Evolutionary conservation across 306 rosid genomes (phyloP).

Genomic region (Prunus salicina): DNA sequence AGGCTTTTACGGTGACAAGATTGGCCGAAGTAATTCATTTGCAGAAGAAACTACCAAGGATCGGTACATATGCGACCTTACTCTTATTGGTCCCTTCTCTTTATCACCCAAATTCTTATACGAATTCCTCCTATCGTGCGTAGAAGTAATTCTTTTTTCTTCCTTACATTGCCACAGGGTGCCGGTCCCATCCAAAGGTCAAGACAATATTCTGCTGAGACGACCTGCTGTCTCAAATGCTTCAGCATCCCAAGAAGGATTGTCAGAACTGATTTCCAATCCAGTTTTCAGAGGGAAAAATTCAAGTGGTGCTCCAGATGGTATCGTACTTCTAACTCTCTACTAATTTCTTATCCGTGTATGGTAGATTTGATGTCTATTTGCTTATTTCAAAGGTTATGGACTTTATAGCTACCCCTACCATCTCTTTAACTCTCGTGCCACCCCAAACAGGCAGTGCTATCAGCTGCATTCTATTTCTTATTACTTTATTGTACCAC

Average conservation of each 20-base stretch:
- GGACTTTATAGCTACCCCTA: background rate
- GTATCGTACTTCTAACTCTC: slow-evolving; percentile 13
- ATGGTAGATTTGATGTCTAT: background rate
- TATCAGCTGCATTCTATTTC: background rate
- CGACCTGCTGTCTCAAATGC: slow-evolving; percentile 49
- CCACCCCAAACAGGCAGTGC: background rate
- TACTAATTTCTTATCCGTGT: background rate
- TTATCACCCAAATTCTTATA: background rate
- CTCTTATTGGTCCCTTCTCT: slow-evolving; percentile 10
- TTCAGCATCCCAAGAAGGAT: slow-evolving; percentile 48
- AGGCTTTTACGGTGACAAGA: slow-evolving; percentile 34
- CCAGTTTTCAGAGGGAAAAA: slow-evolving; percentile 35
- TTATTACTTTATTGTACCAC: background rate
- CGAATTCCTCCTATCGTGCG: background rate
- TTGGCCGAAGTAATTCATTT: slow-evolving; percentile 28
- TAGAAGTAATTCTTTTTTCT: background rate
- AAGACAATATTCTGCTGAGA: slow-evolving; percentile 42
- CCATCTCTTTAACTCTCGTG: background rate
- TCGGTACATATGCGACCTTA: slow-evolving; percentile 19
- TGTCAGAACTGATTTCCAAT: slow-evolving; percentile 37
- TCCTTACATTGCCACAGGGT: slow-evolving; percentile 23
- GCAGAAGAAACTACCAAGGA: slow-evolving; percentile 43
- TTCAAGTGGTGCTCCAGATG: slow-evolving; percentile 27
- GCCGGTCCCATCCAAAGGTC: slow-evolving; percentile 32
- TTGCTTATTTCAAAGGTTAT: background rate